phyloP scores from a whole-genome alignment of 2,329 filamentous ascomycete genomes.

The Diaporthe ampelina region DNA sequence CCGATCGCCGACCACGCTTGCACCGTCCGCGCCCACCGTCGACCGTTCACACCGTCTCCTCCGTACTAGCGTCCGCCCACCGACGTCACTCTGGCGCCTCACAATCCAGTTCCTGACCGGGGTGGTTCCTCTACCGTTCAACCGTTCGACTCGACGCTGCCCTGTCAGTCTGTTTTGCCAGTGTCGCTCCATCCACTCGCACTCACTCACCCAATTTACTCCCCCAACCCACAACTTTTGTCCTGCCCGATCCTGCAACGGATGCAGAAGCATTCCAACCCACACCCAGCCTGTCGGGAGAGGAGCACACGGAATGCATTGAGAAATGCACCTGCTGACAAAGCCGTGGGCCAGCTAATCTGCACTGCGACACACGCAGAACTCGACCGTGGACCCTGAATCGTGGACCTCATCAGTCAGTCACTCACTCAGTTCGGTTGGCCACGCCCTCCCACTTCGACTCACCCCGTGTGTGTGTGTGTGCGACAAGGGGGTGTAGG shows the following conservation, averaged over 20 bases:
- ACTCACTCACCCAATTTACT: background rate
- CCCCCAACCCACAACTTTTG: conserved; percentile 19
- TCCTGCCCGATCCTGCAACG: background rate
- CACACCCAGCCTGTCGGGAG: background rate
- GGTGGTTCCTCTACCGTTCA: background rate
- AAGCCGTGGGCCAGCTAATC: conserved; percentile 17
- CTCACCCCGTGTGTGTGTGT: background rate
- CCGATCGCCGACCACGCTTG: background rate
- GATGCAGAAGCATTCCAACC: background rate
- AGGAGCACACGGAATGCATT: background rate
- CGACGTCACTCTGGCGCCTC: conserved; percentile 28
- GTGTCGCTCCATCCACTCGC: background rate
- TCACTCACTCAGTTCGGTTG: too few relatives aligned
- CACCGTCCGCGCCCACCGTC: background rate
- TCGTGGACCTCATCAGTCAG: background rate
- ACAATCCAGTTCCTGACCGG: conserved; percentile 13
- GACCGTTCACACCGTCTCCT: background rate
- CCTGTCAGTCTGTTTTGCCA: background rate
- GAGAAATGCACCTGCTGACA: conserved; percentile 16
- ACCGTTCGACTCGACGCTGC: background rate
- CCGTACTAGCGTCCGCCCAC: background rate
- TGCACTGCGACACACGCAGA: background rate
- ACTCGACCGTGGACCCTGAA: background rate
- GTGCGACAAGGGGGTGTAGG: background rate
- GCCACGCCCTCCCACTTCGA: background rate